Evolutionary conservation across 768 basidiomycete species (phyloP).

Genomic region (Fibroporia radiculosa): DNA sequence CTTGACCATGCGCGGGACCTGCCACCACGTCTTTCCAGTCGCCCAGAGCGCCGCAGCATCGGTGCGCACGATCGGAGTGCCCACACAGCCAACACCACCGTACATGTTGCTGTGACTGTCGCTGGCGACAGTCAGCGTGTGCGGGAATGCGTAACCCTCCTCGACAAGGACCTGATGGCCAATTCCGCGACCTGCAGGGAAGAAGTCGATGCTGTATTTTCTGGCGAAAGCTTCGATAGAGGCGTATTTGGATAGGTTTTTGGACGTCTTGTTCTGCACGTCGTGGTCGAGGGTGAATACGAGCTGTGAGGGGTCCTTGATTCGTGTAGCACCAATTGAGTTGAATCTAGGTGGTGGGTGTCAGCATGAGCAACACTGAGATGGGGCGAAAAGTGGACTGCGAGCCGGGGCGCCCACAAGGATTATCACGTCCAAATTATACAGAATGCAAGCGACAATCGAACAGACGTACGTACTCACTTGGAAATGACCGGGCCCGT

Average conservation of each 20-base stretch:
- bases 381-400: too few species aligned
- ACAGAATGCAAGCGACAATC: too few species aligned
- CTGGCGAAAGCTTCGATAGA: conserved; percentile 89
- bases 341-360: too few species aligned
- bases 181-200: conserved; percentile 95
- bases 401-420: too few species aligned
- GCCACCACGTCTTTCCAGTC: conserved; percentile 99
- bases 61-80: conserved; percentile 94
- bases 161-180: conserved; percentile 97
- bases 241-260: conserved; percentile 89
- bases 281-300: conserved; percentile 99
- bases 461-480: conserved; percentile 57
- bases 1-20: conserved; percentile 93
- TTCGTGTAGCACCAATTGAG: conserved; percentile 83
- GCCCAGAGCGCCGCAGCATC: conserved; percentile 97
- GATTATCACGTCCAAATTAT: too few species aligned
- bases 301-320: conserved; percentile 74
- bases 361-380: too few species aligned
- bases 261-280: conserved; percentile 88
- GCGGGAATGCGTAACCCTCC: conserved; percentile 96
- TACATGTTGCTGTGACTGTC: conserved; percentile 99
- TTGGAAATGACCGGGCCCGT: conserved; percentile 98
- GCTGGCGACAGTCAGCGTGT: conserved; percentile 91
- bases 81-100: conserved; percentile 94
- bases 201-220: conserved; percentile 83